Evolutionary conservation across 2,329 filamentous ascomycete genomes (phyloP), one percentile per base, ranked within the genome.

Genomic region (Claviceps humidiphila): DNA sequence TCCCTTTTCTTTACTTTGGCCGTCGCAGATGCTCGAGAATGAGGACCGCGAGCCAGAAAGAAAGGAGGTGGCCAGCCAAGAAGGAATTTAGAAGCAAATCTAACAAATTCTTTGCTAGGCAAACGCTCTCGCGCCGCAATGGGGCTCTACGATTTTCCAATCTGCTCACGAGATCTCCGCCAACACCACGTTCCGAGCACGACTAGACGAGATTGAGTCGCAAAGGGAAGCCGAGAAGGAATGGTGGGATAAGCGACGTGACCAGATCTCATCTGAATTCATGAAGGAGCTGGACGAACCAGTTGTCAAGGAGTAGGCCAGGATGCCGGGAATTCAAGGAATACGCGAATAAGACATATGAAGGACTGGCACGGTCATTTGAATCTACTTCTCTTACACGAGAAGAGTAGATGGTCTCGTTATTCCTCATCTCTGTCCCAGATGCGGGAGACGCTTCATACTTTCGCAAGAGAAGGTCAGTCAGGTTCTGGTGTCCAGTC

Each of bases 101-200:
- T 53, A 20, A 51, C 47, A 26, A 14, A 17, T 5, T 11, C 7
- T 43, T 16, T 48, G 20, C 58, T 11, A 96, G 89, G 93, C 94
- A 61, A 97, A 97, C 66, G 89, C 87, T 20, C 85, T 96, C 57
- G 77, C 81, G 1, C 84, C 87, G 48, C 84, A 85, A 67, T 98
- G 93, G 93, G 93, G 93, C 56, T 84, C 93, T 65, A 82, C 80
- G 53, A 97, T 98, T 67, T 98, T 98, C 78, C 93, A 98, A 69
- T 90, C 87, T 46, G 93, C 93, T 52, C 95, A 95, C 69, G 93
- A 98, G 70, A 96, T 98, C 70, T 82, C 86, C 54, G 85, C 89
- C 64, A 96, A 96, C 71, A 78, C 80, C 43, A 71, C 82, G 47
- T 78, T 95, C 63, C 86, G 89, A 58, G 76, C 84, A 58, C 80